Conservation (phyloP, 2,329 filamentous ascomycete genomes). For the Alternaria brassicae region DNA sequence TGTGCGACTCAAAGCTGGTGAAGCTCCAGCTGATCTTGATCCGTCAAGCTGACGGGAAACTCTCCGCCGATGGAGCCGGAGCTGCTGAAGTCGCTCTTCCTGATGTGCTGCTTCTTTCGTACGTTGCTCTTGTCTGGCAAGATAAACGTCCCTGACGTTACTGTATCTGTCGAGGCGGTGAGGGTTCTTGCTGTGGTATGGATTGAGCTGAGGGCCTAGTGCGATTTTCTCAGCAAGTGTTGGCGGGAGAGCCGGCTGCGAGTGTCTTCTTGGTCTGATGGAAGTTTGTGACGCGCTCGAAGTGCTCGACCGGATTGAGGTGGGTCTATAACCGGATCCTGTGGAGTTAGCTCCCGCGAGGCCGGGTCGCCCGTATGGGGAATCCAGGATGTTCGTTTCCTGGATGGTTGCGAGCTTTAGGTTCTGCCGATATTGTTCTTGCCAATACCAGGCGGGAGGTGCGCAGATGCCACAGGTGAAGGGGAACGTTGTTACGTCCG, state of each 20-base stretch:
- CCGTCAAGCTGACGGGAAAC: conserved; percentile 30
- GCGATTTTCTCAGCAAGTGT: conserved; percentile 13
- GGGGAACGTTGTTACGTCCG: conserved; percentile 22
- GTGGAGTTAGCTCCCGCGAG: conserved; percentile 10
- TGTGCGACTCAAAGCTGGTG: conserved; percentile 18
- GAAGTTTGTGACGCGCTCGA: conserved; percentile 2
- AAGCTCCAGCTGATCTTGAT: conserved; percentile 24
- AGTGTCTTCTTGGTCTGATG: conserved; percentile 2
- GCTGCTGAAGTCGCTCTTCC: conserved; percentile 14
- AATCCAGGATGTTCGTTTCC: conserved; percentile 17
- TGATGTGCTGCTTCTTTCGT: conserved; percentile 11
- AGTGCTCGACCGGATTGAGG: conserved; percentile 3
- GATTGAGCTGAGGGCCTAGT: conserved; percentile 13
- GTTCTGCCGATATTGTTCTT: conserved; percentile 1
- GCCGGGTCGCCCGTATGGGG: conserved; percentile 6
- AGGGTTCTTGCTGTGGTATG: conserved; percentile 12
- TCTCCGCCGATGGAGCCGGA: conserved; percentile 11
- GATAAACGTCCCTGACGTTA: conserved; percentile 3
- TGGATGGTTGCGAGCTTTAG: conserved; percentile 6
- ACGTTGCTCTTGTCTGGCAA: conserved; percentile 7
- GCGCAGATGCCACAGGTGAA: conserved; percentile 16
- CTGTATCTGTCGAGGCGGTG: conserved; percentile 2
- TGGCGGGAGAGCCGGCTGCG: conserved; percentile 7
- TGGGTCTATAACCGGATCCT: conserved; percentile 4
- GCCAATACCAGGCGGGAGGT: conserved; percentile 11